Evolutionary conservation across 129 eudicot genomes (phyloP).

Genomic region (Centella asiatica): DNA sequence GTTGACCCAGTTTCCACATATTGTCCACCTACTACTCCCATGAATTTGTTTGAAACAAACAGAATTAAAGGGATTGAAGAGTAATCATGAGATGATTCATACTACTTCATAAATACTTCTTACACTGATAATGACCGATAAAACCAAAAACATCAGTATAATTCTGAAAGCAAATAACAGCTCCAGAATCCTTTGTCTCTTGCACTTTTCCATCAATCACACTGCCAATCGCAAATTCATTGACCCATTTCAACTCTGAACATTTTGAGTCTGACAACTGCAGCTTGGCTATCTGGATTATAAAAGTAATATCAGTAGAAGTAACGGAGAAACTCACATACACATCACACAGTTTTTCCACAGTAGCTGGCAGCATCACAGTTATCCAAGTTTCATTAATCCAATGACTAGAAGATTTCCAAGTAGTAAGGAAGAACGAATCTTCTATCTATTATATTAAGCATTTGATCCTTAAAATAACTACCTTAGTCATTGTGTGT

Average conservation of each 20-base stretch:
- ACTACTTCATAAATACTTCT: slow-evolving; percentile 16
- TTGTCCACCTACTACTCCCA: slow-evolving; percentile 61
- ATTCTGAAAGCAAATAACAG: slow-evolving; percentile 60
- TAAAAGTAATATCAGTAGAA: background rate
- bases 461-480: too few species aligned
- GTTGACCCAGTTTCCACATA: slow-evolving; percentile 46
- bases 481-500: too few species aligned
- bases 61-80: background rate
- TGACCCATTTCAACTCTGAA: slow-evolving; percentile 49
- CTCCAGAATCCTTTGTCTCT: slow-evolving; percentile 65
- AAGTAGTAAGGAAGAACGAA: too few species aligned
- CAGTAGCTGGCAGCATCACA: background rate
- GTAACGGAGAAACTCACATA: too few species aligned
- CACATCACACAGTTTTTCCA: background rate
- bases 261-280: slow-evolving; percentile 32
- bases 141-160: slow-evolving; percentile 66
- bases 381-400: background rate
- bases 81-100: background rate
- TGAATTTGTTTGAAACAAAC: slow-evolving; percentile 3
- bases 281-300: slow-evolving; percentile 66
- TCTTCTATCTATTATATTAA: too few species aligned
- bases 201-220: slow-evolving; percentile 62
- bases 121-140: slow-evolving; percentile 69
- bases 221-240: slow-evolving; percentile 49
- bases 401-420: too few species aligned